Evolutionary conservation across 2,329 filamentous ascomycete genomes (phyloP), one percentile per base, ranked within the genome.

Genomic region (Trichoderma arundinaceum): DNA sequence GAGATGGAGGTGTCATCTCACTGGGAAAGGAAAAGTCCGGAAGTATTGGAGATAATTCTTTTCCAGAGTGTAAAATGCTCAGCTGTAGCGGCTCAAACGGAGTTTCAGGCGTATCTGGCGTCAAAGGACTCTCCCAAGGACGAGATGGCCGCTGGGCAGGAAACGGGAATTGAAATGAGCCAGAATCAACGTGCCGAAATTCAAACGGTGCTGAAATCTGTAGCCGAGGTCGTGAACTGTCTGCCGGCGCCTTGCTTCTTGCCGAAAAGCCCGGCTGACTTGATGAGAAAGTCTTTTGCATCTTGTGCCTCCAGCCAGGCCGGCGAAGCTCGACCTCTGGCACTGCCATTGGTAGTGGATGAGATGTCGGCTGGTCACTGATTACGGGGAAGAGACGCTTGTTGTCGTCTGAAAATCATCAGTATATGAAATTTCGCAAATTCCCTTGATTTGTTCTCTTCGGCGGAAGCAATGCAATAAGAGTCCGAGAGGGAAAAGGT

Each of bases 181-280:
- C 79, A 17, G 82, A 83, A 63, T 83, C 77, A 56, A 89, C 70
- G 76, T 89, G 87, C 53, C 83, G 83, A 71, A 89, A 89, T 73
- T 89, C 80, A 54, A 82, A 82, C 3, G 87, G 87, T 19, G 79
- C 79, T 48, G 86, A 88, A 71, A 89, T 89, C 67, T 79, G 79
- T 73, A 83, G 83, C 74, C 83, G 79, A 75, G 82, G 84, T 72
- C 82, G 77, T 49, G 79, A 76, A 60, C 78, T 76, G 66, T 80
- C 77, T 66, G 82, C 79, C 70, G 79, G 77, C 71, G 83, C 76
- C 62, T 79, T 77, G 72, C 77, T 83, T 75, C 79, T 83, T 71
- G 77, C 75, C 59, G 82, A 81, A 71, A 81, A 80, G 70, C 76
- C 77, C 68, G 76, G 78, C 67, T 70, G 80, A 78, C 68, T 77